Base-by-base conservation (phyloP, 2,329 filamentous ascomycete genomes). In the Alternaria postmessia region DNA sequence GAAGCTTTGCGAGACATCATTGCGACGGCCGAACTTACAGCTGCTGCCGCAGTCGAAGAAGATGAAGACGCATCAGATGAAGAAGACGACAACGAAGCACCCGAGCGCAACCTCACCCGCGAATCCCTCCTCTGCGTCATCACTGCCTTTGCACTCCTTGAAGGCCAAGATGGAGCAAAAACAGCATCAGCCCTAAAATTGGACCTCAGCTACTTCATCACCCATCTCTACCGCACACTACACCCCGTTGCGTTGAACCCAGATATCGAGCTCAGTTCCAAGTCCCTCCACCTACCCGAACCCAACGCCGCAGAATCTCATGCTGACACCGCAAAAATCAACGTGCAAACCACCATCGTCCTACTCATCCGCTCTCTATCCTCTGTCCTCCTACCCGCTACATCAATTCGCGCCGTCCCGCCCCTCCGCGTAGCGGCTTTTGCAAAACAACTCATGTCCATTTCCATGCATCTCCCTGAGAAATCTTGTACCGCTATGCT, bases 1-100 rank as follows among this genome's bases (percentile, higher is more conserved):
- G 95, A 98, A 80, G 94, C 93, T 0, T 84, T 99, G 39, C 96
- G 96, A 78, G 95, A 99, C 65, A 86, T 99, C 44, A 94, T 98
- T 70, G 87, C 88, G 4, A 88, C 94, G 67, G 90, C 91, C 53
- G 78, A 83, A 58, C 74, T 81, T n/a, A 75, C 71, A 16, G 83
- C 85, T 0, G 83, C 83, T 4, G 77, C 81, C 39, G 75, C 78
- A n/a, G 78, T 78, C 8, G 77, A 81, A 11, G 76, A 81, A 28
- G 81, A 83, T 11, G 81, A 77, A 1, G 84, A 81, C 4, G 81
- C 59, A 4, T 57, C 85, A 0, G 84, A 87, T 14, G 84, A 87
- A 8, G 81, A 83, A 2, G 82, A 81, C 2, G 82, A 84, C 1
- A 78, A 82, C 4, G 80, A 73, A 24, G 65, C 64, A 3, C 78